These are phyloP conservation scores for Leccinum proliferum DNA, from an alignment of 1,284 basidiomycete species.

Conservation along the genomic window DNA sequence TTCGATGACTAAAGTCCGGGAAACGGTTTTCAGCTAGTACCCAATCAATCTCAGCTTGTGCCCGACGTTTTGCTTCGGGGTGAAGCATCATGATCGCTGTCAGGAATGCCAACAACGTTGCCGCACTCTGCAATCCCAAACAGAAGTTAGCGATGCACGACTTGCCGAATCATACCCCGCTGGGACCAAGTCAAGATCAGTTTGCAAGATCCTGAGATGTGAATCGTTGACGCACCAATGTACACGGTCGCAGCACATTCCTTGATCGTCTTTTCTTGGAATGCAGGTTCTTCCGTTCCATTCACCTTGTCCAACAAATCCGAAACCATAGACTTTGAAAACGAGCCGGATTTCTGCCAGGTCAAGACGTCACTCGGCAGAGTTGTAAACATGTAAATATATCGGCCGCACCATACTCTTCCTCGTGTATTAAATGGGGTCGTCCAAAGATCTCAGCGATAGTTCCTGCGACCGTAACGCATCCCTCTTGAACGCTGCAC, in stretches of 20 bases:
- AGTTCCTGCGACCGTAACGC: constrained; percentile 26
- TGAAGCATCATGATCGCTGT: constrained; percentile 28
- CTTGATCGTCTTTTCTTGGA: constrained; percentile 23
- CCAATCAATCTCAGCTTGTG: constrained; percentile 28
- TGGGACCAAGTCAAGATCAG: constrained; percentile 6
- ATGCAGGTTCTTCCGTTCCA: constrained; percentile 8
- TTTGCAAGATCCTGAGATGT: background rate
- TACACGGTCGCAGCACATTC: constrained; percentile 29
- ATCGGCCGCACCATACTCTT: constrained; percentile 21
- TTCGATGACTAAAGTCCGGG: constrained; percentile 25
- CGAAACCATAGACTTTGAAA: constrained; percentile 27
- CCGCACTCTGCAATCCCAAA: constrained; percentile 17
- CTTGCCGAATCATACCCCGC: constrained; percentile 27
- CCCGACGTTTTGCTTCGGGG: constrained; percentile 25
- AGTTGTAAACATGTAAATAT: background rate
- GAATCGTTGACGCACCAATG: constrained; percentile 14
- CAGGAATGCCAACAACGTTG: constrained; percentile 17
- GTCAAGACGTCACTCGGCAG: constrained; percentile 2
- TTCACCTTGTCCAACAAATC: constrained; percentile 21
- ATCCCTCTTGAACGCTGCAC: constrained; percentile 24
- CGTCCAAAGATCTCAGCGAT: constrained; percentile 18
- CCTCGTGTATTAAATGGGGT: constrained; percentile 26
- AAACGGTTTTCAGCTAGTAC: constrained; percentile 16
- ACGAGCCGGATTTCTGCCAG: constrained; percentile 23
- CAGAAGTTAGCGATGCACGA: background rate